phyloP scores from a whole-genome alignment of 495 filamentous ascomycete genomes.

The Aspergillus nanangensis region DNA sequence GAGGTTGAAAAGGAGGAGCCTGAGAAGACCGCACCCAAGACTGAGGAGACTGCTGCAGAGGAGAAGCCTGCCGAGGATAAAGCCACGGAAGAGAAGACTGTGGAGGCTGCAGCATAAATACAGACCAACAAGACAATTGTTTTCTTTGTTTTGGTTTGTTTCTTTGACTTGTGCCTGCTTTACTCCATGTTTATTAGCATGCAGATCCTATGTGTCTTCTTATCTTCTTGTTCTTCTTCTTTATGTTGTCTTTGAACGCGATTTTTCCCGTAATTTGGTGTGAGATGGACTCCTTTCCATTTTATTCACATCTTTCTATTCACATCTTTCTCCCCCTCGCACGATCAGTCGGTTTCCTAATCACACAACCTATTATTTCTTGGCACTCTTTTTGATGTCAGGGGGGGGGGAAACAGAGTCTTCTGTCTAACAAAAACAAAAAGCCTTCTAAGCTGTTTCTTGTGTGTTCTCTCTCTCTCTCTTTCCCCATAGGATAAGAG shows the following conservation, averaged over 20 bases:
- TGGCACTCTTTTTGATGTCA: too few relatives aligned
- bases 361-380: too few relatives aligned
- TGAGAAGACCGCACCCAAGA: conserved; percentile 20
- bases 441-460: too few relatives aligned
- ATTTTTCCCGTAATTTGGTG: too few relatives aligned
- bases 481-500: too few relatives aligned
- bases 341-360: too few relatives aligned
- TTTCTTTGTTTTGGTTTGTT: conserved; percentile 1
- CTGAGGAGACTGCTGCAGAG: conserved; percentile 9
- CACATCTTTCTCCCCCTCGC: too few relatives aligned
- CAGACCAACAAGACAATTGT: conserved; percentile 9
- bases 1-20: conserved; percentile 20
- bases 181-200: background rate
- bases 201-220: background rate
- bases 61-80: conserved; percentile 20
- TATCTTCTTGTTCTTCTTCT: background rate
- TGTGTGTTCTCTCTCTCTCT: too few relatives aligned
- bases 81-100: conserved; percentile 15
- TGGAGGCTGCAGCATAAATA: conserved; percentile 16
- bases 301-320: too few relatives aligned
- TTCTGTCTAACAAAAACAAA: too few relatives aligned
- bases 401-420: too few relatives aligned
- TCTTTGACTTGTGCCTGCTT: background rate
- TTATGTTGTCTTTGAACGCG: background rate
- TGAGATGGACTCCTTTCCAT: too few relatives aligned